phyloP scores from a whole-genome alignment of 139 green algal species.

The Volvox africanus region DNA sequence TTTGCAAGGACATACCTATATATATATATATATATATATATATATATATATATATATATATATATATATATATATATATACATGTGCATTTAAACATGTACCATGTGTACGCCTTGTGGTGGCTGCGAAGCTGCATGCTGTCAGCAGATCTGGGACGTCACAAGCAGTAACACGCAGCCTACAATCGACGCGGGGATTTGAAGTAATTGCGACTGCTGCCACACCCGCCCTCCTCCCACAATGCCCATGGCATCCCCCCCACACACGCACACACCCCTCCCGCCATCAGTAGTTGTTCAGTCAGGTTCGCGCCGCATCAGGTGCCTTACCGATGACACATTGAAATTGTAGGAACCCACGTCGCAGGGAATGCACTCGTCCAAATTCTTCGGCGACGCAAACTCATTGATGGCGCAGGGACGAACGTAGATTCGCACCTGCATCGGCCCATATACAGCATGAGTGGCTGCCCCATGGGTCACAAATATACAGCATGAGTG shows the following conservation, averaged over 20 bases:
- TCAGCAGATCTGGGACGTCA: too few species aligned
- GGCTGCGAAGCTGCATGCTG: background rate
- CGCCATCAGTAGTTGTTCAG: background rate
- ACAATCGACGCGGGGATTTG: background rate
- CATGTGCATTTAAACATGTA: background rate
- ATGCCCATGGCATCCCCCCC: background rate
- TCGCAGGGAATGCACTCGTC: slow-evolving; percentile 38
- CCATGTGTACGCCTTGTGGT: too few species aligned
- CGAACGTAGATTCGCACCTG: slow-evolving; percentile 33
- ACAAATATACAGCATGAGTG: too few species aligned
- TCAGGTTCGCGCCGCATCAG: too few species aligned
- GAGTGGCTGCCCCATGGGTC: background rate
- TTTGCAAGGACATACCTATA: too few species aligned
- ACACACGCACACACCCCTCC: background rate
- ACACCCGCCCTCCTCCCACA: too few species aligned
- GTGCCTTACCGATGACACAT: slow-evolving; percentile 17
- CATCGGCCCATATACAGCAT: too few species aligned
- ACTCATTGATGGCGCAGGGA: slow-evolving; percentile 39
- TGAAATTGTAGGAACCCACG: slow-evolving; percentile 17
- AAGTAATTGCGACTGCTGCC: too few species aligned
- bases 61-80: background rate
- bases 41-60: too few species aligned
- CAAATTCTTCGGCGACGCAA: slow-evolving; percentile 13
- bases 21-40: too few species aligned
- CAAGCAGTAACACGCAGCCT: background rate